A percentile compares a stretch with the other conserved stretches of the same genome.
Conservation (phyloP, 2,329 filamentous ascomycete species). For the Aquanectria penicillioides region DNA sequence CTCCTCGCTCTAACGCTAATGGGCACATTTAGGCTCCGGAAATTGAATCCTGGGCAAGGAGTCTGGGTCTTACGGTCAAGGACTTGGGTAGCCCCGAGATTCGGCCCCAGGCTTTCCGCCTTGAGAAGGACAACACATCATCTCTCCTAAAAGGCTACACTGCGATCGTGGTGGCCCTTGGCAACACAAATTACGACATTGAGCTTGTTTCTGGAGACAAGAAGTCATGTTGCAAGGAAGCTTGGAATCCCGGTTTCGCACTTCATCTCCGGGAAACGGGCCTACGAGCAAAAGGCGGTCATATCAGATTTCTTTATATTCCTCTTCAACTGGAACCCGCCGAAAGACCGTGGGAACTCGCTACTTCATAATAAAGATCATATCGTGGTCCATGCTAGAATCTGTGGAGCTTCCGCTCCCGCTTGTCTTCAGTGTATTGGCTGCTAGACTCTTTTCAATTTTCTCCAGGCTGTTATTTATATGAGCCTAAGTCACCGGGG, state of each 20-base stretch:
- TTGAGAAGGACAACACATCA: conserved; percentile 40
- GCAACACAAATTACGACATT: conserved; percentile 38
- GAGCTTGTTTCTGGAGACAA: conserved; percentile 39
- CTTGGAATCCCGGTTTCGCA: conserved; percentile 34
- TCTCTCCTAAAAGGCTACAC: conserved; percentile 40
- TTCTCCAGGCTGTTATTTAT: conserved; percentile 30
- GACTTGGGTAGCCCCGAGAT: conserved; percentile 37
- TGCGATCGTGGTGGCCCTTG: conserved; percentile 38
- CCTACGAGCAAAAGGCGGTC: conserved; percentile 36
- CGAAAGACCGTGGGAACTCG: conserved; percentile 17
- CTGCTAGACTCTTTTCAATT: conserved; percentile 37
- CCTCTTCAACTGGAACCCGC: conserved; percentile 37
- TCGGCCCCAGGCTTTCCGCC: conserved; percentile 39
- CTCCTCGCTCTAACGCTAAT: background rate
- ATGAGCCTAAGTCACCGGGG: conserved; percentile 22
- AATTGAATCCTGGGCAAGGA: conserved; percentile 36
- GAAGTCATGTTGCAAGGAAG: conserved; percentile 32
- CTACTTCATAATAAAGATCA: conserved; percentile 43
- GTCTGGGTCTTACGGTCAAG: conserved; percentile 36
- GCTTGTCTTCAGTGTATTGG: conserved; percentile 28
- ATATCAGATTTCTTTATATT: conserved; percentile 40
- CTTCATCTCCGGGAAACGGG: conserved; percentile 40
- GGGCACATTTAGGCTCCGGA: conserved; percentile 28
- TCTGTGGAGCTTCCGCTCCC: conserved; percentile 29
- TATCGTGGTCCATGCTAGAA: conserved; percentile 35